phyloP scores from a whole-genome alignment of 1,284 basidiomycete genomes.

The Volvariella volvacea region DNA sequence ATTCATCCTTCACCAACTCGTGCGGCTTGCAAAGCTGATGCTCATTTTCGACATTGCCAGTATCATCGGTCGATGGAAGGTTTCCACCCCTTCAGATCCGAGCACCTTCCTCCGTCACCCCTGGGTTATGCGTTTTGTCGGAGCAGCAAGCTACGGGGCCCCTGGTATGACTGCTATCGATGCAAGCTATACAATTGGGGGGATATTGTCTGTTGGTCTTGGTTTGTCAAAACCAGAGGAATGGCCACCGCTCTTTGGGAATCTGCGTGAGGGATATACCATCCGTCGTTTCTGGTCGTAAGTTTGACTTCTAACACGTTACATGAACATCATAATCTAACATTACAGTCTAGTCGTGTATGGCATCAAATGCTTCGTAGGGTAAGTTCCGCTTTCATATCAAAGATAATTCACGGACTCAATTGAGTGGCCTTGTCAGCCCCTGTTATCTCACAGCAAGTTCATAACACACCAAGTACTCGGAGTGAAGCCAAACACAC shows the following conservation, averaged over 20 bases:
- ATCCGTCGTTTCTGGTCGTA: slow-evolving; percentile 21
- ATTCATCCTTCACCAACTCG: slow-evolving; percentile 4
- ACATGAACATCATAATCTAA: neutral
- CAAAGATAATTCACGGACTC: neutral
- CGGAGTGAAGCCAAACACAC: neutral
- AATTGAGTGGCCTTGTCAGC: slow-evolving; percentile 1
- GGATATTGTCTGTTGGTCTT: slow-evolving; percentile 8
- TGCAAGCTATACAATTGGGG: slow-evolving; percentile 6
- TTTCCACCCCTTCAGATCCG: neutral
- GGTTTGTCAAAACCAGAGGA: slow-evolving; percentile 13
- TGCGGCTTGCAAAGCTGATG: neutral
- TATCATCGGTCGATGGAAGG: neutral
- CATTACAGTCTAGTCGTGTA: slow-evolving; percentile 10
- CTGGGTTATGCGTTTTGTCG: slow-evolving; percentile 10
- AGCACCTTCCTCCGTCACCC: neutral
- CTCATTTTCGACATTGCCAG: neutral
- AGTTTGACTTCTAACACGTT: slow-evolving; percentile 1
- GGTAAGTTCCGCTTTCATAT: slow-evolving; percentile 10
- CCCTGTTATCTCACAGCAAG: slow-evolving; percentile 5
- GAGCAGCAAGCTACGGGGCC: neutral
- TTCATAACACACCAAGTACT: slow-evolving; percentile 3
- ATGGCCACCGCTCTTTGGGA: slow-evolving; percentile 19
- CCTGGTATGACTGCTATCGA: slow-evolving; percentile 1
- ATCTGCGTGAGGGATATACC: slow-evolving; percentile 13
- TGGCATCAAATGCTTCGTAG: slow-evolving; percentile 23